Evolutionary conservation across 2,329 filamentous ascomycete species (phyloP).

Genomic region (Aquanectria penicillioides): DNA sequence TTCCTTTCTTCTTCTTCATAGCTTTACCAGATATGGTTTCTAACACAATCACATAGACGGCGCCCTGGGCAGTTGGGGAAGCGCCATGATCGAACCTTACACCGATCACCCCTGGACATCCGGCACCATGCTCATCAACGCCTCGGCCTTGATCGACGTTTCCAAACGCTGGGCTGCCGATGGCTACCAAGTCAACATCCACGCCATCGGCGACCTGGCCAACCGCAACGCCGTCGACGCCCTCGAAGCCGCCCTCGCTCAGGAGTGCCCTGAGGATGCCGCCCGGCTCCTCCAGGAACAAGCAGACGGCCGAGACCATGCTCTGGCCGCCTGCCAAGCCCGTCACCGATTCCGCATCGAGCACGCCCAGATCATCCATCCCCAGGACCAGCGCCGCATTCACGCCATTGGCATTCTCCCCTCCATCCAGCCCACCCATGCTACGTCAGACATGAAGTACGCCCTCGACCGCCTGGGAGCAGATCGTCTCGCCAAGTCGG

Average conservation of each 20-base stretch:
- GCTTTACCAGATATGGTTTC: neutral
- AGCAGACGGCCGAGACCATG: slow-evolving; percentile 7
- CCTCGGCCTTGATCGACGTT: slow-evolving; percentile 64
- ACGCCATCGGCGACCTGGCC: slow-evolving; percentile 77
- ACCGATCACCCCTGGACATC: slow-evolving; percentile 68
- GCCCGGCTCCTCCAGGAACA: slow-evolving; percentile 25
- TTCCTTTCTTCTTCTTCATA: neutral
- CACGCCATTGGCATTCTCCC: slow-evolving; percentile 69
- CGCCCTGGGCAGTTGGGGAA: slow-evolving; percentile 76
- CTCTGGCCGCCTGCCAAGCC: slow-evolving; percentile 62
- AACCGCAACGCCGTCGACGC: slow-evolving; percentile 73
- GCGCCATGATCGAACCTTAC: slow-evolving; percentile 77
- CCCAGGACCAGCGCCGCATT: slow-evolving; percentile 70
- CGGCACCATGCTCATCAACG: slow-evolving; percentile 74
- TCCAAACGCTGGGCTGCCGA: slow-evolving; percentile 66
- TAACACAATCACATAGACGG: slow-evolving; percentile 60
- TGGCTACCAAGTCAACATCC: slow-evolving; percentile 76
- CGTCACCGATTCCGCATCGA: slow-evolving; percentile 72
- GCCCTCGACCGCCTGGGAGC: slow-evolving; percentile 68
- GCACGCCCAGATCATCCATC: slow-evolving; percentile 76
- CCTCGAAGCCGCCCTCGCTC: slow-evolving; percentile 65
- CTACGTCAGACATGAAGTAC: slow-evolving; percentile 77
- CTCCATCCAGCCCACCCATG: slow-evolving; percentile 77
- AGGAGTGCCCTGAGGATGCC: slow-evolving; percentile 57
- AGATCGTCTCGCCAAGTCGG: slow-evolving; percentile 62